Base-by-base conservation (phyloP, 2,329 filamentous ascomycete genomes). In the Coniochaeta sp. region DNA sequence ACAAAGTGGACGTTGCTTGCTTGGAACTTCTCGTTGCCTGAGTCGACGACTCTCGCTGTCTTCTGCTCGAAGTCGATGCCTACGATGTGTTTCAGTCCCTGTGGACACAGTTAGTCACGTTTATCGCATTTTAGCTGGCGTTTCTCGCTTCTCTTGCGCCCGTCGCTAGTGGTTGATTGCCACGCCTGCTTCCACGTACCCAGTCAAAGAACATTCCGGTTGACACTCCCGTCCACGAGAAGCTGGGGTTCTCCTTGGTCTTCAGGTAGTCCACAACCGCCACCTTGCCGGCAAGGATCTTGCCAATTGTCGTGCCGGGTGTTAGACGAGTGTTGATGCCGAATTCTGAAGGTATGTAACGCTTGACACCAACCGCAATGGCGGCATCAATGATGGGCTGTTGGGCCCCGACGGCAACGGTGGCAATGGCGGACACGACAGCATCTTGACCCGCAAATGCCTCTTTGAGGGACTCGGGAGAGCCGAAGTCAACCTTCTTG, bases 161-260 rank as follows among this genome's bases (percentile, higher is more conserved):
- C n/a, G n/a, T n/a, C n/a, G n/a, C n/a, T n/a, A n/a, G n/a, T n/a
- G n/a, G n/a, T n/a, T n/a, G n/a, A n/a, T n/a, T n/a, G n/a, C n/a
- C n/a, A n/a, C n/a, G n/a, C n/a, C n/a, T n/a, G 28, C 5, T 31
- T 31, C 5, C 14, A 52, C 72, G 28, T 68, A 79, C 77, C 81
- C 80, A 84, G 66, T 89, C 86, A 67, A 89, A 86, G 70, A 89
- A 84, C 1, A 81, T 72, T 0, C 85, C 83, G 9, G 75, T 81
- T 3, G 84, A 78, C 16, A 89, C 68, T 1, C 76, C 81, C 1
- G 83, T 87, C 85, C 86, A 89, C 33, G 75, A 79, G 63, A 89
- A 80, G 0, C 65, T 70, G 1, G 73, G 67, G 24, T 72, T 70
- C 62, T 79, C 72, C 63, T 79, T 77, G 7, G 70, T 72, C 63